phyloP scores from a whole-genome alignment of 2,329 filamentous ascomycete species.

The Exophiala dermatitidis region DNA sequence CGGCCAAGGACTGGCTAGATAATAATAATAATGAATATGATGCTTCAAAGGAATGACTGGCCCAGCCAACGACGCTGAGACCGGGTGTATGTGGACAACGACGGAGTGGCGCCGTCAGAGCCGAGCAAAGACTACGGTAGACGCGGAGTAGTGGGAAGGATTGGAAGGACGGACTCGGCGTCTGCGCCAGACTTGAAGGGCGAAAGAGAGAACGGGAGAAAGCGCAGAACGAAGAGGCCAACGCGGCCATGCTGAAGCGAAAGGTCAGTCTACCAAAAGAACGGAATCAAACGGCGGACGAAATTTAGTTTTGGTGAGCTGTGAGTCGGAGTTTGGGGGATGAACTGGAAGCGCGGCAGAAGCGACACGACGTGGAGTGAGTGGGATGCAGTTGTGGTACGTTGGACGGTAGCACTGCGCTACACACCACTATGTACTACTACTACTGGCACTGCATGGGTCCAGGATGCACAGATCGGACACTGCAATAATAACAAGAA shows the following conservation, averaged over 20 bases:
- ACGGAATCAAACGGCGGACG: background rate
- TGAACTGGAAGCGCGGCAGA: background rate
- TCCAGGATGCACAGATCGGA: no score
- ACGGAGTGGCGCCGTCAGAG: background rate
- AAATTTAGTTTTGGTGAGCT: background rate
- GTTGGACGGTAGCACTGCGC: no score
- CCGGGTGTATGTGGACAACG: background rate
- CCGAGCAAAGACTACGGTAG: background rate
- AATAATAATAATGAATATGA: background rate
- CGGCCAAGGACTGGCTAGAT: slow-evolving; percentile 1
- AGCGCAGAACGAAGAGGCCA: background rate
- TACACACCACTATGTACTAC: no score
- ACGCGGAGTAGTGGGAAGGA: no score
- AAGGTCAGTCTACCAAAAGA: background rate
- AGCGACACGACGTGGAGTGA: background rate
- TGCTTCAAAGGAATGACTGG: background rate
- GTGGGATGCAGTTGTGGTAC: no score
- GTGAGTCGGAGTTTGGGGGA: background rate
- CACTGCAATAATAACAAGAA: no score
- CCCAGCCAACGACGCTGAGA: background rate
- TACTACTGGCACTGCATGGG: no score
- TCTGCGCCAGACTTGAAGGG: background rate
- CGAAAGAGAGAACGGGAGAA: background rate
- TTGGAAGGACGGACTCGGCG: no score
- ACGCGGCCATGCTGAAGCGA: background rate